Evolutionary conservation across 2,329 filamentous ascomycete genomes (phyloP).

Genomic region (Nannizziopsis arthrosporioides): DNA sequence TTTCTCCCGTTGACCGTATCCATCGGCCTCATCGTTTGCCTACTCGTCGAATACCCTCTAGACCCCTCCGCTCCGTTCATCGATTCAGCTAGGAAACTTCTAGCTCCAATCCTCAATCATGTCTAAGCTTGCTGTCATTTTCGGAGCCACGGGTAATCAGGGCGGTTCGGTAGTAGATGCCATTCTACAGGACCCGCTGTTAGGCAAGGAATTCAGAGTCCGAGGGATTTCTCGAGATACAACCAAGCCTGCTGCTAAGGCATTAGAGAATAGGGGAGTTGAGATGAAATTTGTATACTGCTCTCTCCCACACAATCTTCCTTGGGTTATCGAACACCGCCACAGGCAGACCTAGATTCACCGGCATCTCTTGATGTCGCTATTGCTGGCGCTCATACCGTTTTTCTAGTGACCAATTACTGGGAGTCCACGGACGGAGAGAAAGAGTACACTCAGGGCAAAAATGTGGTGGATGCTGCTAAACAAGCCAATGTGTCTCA

Average conservation of each 20-base stretch:
- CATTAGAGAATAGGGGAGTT: constrained; percentile 23
- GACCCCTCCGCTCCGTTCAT: background rate
- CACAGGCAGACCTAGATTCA: constrained; percentile 33
- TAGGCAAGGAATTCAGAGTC: constrained; percentile 39
- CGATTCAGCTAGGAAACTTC: background rate
- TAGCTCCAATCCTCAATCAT: constrained; percentile 3
- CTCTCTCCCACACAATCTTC: constrained; percentile 8
- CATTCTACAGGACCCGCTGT: constrained; percentile 35
- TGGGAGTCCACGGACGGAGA: constrained; percentile 32
- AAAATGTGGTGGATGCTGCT: constrained; percentile 30
- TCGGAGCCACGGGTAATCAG: constrained; percentile 45
- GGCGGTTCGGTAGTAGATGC: constrained; percentile 39
- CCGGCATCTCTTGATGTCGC: constrained; percentile 32
- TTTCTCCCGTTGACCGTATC: constrained; percentile 4
- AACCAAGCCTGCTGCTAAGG: constrained; percentile 22
- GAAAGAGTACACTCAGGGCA: constrained; percentile 27
- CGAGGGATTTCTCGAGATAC: constrained; percentile 42
- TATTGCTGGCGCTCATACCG: constrained; percentile 36
- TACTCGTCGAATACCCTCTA: constrained; percentile 6
- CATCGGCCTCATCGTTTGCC: background rate
- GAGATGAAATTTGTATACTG: constrained; percentile 17
- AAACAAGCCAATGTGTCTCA: constrained; percentile 28
- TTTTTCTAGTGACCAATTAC: constrained; percentile 41
- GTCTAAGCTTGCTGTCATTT: constrained; percentile 32
- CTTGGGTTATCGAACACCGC: background rate